Base-by-base conservation (phyloP, 192 early-diverging fungal species). In the Mortierella antarctica region DNA sequence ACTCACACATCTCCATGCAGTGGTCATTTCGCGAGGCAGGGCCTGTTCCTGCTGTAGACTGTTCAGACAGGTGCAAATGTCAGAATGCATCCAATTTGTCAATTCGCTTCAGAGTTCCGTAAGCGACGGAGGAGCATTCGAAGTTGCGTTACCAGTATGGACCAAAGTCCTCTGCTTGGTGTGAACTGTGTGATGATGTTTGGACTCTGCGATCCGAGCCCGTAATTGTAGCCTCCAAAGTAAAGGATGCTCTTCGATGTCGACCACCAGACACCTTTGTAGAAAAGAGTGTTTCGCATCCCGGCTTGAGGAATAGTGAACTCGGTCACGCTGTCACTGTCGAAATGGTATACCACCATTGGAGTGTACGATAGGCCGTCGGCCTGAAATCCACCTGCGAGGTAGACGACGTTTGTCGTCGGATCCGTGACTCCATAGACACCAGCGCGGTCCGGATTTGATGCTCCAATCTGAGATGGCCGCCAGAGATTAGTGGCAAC, bases 1-100 rank as follows among this genome's bases (percentile, higher is more conserved):
- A n/a, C 57, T 9, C 42, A 58, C 57, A 42, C 42, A 23, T 23
- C 17, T 31, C 57, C 57, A 58, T 58, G 57, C 57, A 58, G 40
- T 58, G 57, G 40, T 58, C 57, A 39, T 14, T 41, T 23, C 57
- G 13, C 31, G 18, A n/a, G 6, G 56, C 13, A 4, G 57, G 57
- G 7, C 39, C 39, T 12, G 0, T 41, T 31, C 57, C 57, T 42
- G 57, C n/a, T 17, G 57, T 59, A n/a, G 39, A 42, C 57, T 59
- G n/a, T n/a, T 17, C 1, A 18, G 31, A 17, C 10, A n/a, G n/a
- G n/a, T n/a, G n/a, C n/a, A n/a, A n/a, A n/a, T n/a, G n/a, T n/a
- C n/a, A n/a, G n/a, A n/a, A n/a, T n/a, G n/a, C n/a, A n/a, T n/a
- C n/a, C n/a, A n/a, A n/a, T n/a, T 8, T 39, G 56, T 39, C 21